phyloP scores from a whole-genome alignment of 2,329 filamentous ascomycete species.

The Xylariales sp. region DNA sequence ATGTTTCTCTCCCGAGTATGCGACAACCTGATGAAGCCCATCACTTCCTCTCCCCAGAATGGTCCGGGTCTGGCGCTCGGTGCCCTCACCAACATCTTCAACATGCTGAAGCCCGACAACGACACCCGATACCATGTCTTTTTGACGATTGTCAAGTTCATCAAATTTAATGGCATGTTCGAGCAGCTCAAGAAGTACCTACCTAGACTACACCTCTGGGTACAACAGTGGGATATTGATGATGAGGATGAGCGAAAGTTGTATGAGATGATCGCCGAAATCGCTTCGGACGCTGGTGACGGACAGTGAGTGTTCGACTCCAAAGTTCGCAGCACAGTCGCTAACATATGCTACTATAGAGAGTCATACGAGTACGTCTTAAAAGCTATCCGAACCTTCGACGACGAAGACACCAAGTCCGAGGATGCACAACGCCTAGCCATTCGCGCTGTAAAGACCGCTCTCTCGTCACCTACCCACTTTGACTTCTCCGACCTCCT shows the following conservation, averaged over 20 bases:
- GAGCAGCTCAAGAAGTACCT: conserved; percentile 81
- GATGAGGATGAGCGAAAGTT: conserved; percentile 80
- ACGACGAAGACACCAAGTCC: conserved; percentile 52
- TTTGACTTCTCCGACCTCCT: conserved; percentile 79
- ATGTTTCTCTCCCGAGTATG: conserved; percentile 86
- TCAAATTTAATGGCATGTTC: conserved; percentile 71
- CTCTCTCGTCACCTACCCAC: conserved; percentile 48
- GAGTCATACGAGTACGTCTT: conserved; percentile 64
- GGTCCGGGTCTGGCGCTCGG: conserved; percentile 82
- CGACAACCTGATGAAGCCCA: conserved; percentile 80
- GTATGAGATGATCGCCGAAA: conserved; percentile 76
- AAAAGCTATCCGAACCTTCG: conserved; percentile 57
- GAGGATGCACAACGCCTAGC: conserved; percentile 58
- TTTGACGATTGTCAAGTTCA: conserved; percentile 78
- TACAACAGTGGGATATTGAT: conserved; percentile 75
- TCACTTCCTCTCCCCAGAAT: conserved; percentile 80
- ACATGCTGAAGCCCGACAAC: conserved; percentile 73
- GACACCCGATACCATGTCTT: conserved; percentile 87
- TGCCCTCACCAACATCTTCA: conserved; percentile 93
- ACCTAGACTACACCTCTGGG: conserved; percentile 76
- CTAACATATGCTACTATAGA: conserved; percentile 25
- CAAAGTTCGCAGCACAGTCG: background rate
- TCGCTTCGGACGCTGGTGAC: conserved; percentile 74
- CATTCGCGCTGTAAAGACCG: conserved; percentile 50
- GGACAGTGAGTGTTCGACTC: conserved; percentile 53